Evolutionary conservation across 768 basidiomycete species (phyloP), one percentile per base, ranked within the genome.

Genomic region (Tricholoma sp.): DNA sequence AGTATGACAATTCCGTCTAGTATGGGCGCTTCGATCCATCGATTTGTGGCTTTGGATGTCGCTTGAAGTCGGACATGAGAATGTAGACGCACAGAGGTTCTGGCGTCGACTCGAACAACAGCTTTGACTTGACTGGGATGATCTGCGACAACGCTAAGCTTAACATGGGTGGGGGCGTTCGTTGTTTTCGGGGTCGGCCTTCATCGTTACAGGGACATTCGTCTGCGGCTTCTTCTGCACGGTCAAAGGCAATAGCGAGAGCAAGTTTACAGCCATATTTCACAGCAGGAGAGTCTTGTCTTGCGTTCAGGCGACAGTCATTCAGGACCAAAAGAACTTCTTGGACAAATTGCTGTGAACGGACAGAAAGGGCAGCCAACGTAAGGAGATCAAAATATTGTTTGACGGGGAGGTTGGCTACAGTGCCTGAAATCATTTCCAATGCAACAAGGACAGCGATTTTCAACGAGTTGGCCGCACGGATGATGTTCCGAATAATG

Each of bases 181-280:
- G 66, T 57, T 81, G 81, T 50, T 69, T 74, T 57, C 69, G 74
- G 4, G 82, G 81, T 52, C 74, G 71, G 2, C 86, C 85, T 12
- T 76, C 71, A n/a, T 85, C 83, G 58, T 85, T 79, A 55, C 85
- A 86, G 7, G 85, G 85, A 65, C 84, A 88, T 61, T 80, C 77
- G 57, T 86, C 83, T 1, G 79, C 79, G 5, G 85, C 86, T 62
- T 87, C 86, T 61, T 88, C 84, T 1, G 82, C 83, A 11, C 83
- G 76, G 58, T 87, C 85, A 56, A 84, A 85, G 1, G 77, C 78
- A 27, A 87, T 74, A 5, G 77, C 79, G 0, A 86, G 73, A 0
- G 80, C 79, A 32, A 83, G 77, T 52, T 80, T 82, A 61, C 81
- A 79, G 1, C 76, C 78, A 62, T 87, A 83, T n/a, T 66, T 64